These are phyloP conservation scores for Rosa chinensis DNA, from an alignment of 306 rosid species.

Conservation along the genomic window DNA sequence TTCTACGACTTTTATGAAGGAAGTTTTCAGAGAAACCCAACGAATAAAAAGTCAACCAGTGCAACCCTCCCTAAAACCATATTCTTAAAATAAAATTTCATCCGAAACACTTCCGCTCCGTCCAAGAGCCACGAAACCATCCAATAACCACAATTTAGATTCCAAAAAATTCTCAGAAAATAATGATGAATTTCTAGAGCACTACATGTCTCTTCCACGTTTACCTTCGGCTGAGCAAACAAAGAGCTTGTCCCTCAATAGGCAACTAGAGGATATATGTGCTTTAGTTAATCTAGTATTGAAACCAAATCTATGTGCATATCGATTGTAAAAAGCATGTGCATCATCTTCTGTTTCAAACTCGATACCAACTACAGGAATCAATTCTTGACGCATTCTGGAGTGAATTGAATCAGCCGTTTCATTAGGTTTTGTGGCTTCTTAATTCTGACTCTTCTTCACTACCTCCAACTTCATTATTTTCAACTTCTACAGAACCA, in stretches of 20 bases:
- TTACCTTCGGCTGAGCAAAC: conserved; percentile 17
- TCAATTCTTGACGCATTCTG: not conserved
- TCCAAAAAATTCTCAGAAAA: too few relatives aligned
- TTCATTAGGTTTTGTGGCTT: not conserved
- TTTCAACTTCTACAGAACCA: not conserved
- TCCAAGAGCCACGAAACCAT: too few relatives aligned
- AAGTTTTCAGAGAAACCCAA: too few relatives aligned
- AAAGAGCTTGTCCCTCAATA: not conserved
- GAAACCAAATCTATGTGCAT: not conserved
- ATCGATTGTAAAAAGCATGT: not conserved
- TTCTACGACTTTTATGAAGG: too few relatives aligned
- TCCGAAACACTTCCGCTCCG: too few relatives aligned
- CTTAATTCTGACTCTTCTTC: not conserved
- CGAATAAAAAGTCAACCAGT: too few relatives aligned
- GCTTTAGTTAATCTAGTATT: not conserved
- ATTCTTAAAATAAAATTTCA: too few relatives aligned
- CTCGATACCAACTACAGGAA: not conserved
- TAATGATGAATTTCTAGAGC: too few relatives aligned
- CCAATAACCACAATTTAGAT: too few relatives aligned
- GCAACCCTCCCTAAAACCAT: too few relatives aligned
- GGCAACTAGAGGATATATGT: not conserved
- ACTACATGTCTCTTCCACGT: not conserved
- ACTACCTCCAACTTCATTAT: not conserved
- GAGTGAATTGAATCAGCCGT: not conserved
- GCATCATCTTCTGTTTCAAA: conserved; percentile 3